Base-by-base conservation (phyloP, 2,329 filamentous ascomycete species). In the Phialemoniopsis sp. region DNA sequence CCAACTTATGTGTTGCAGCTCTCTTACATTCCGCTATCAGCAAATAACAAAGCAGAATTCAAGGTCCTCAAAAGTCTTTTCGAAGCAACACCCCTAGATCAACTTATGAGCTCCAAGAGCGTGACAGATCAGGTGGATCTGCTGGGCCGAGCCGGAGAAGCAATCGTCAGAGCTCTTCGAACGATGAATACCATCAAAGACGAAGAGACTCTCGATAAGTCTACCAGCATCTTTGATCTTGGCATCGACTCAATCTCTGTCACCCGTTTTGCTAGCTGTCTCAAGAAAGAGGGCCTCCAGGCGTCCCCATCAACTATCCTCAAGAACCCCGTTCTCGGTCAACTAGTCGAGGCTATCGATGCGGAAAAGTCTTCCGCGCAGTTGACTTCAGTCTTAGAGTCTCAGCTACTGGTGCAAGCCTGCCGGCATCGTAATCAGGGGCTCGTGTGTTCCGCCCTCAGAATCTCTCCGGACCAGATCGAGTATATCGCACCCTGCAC, bases 171-270 rank as follows among this genome's bases (percentile, higher is more conserved):
- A 3, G 63, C 76, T 2, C 58, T 94, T 3, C 64, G 68, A 0
- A 59, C 71, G 3, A 73, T 86, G 38, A 62, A 76, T 3, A 62
- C 66, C 0, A 45, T 78, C 2, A 54, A 67, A 1, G 38, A 54
- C 3, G 52, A 61, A 1, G 60, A 62, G 3, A 58, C 65, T 1
- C 64, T 87, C 3, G 63, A 59, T 1, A 63, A 72, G 3, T 67
- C 64, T 1, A 80, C 81, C 0, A 95, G 80, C 43, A 77, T 95
- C 14, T 95, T 93, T 50, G 88, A 95, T 46, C 67, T 95, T 2
- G 91, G 90, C 0, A 71, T 96, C 17, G 91, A 95, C 52, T 96
- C 90, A 0, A 89, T 96, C 13, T 89, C 87, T 0, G 86, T 84
- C 0, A 81, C 94, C 34, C 73, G 80, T 8, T 72, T 96, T 21